phyloP scores from a whole-genome alignment of 2,329 filamentous ascomycete genomes.

The Fusarium ramigenum region DNA sequence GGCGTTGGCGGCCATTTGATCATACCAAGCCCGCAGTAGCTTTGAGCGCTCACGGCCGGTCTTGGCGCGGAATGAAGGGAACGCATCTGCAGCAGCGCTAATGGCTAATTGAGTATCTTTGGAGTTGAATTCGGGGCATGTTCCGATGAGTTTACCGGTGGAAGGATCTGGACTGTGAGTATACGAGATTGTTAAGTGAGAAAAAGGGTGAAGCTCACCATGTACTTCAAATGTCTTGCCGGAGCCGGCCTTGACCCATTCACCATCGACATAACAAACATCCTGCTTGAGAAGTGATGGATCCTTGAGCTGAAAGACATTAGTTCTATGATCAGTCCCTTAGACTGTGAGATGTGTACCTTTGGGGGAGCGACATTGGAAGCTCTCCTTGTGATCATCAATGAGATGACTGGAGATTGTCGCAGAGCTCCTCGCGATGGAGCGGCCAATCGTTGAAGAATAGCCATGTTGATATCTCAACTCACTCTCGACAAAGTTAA shows the following conservation, averaged over 20 bases:
- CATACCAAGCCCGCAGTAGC: constrained; percentile 82
- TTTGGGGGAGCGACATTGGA: constrained; percentile 59
- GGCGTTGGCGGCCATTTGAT: constrained; percentile 79
- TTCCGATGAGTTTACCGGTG: constrained; percentile 82
- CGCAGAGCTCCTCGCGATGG: constrained; percentile 43
- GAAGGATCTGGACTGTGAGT: constrained; percentile 72
- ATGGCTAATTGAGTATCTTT: constrained; percentile 85
- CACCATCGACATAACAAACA: constrained; percentile 86
- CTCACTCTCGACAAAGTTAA: neutral
- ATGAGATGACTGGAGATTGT: constrained; percentile 43
- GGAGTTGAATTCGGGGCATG: constrained; percentile 82
- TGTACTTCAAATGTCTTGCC: constrained; percentile 91
- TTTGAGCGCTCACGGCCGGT: constrained; percentile 79
- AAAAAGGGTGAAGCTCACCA: constrained; percentile 55
- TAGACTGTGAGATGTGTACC: constrained; percentile 42
- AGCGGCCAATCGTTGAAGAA: constrained; percentile 46
- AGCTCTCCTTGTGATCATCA: constrained; percentile 50
- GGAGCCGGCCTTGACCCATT: constrained; percentile 87
- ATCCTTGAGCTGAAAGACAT: constrained; percentile 71
- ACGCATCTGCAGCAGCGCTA: constrained; percentile 79
- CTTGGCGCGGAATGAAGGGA: constrained; percentile 74
- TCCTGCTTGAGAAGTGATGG: constrained; percentile 85
- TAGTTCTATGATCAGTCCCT: neutral
- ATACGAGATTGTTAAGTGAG: neutral
- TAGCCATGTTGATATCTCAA: constrained; percentile 39